Evolutionary conservation across 306 rosid species (phyloP).

Genomic region (Argentina anserina): DNA sequence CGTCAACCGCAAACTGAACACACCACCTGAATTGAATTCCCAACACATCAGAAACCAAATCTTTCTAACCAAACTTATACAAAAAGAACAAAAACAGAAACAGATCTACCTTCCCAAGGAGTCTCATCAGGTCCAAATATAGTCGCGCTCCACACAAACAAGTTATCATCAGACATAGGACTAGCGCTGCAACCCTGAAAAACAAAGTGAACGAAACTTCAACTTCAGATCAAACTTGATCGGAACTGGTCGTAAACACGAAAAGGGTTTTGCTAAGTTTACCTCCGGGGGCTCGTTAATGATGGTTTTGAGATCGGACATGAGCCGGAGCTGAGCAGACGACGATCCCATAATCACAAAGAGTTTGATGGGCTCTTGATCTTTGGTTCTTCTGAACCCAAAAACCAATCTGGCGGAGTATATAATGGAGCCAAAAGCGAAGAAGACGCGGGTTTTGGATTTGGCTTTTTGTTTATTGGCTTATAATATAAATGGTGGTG

Average conservation of each 20-base stretch:
- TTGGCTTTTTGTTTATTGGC: background rate
- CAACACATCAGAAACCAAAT: background rate
- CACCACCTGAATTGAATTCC: conserved; percentile 21
- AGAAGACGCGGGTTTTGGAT: background rate
- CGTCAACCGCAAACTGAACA: conserved; percentile 30
- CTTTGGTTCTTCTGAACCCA: background rate
- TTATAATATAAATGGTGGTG: background rate
- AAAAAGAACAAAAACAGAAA: background rate
- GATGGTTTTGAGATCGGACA: conserved; percentile 30
- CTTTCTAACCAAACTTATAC: background rate
- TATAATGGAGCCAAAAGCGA: background rate
- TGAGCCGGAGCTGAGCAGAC: conserved; percentile 33
- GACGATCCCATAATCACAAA: conserved; percentile 17
- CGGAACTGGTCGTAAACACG: background rate
- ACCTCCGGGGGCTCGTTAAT: conserved; percentile 27
- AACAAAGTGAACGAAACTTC: background rate
- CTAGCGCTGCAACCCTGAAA: conserved; percentile 33
- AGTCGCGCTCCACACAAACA: conserved; percentile 35
- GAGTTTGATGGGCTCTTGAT: background rate
- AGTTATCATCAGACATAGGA: conserved; percentile 28
- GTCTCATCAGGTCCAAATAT: conserved; percentile 34
- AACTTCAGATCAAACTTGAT: background rate
- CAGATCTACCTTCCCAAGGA: conserved; percentile 30
- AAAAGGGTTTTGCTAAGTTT: background rate
- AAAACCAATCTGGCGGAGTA: background rate